These are phyloP conservation scores for Umbelopsis isabellina DNA, from an alignment of 192 early-diverging fungal species.

Conservation along the genomic window DNA sequence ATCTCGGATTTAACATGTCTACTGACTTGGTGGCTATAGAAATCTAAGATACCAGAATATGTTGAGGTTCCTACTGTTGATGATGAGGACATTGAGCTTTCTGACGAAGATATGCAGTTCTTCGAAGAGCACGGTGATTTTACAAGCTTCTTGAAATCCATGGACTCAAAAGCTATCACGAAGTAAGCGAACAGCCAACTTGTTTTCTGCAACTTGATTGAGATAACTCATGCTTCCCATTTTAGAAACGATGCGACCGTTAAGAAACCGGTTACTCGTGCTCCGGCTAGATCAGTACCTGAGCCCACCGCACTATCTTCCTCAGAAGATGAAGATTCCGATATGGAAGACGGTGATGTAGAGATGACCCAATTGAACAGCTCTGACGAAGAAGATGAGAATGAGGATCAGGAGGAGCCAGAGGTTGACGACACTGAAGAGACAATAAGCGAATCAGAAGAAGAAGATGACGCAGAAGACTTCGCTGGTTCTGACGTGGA, in stretches of 20 bases:
- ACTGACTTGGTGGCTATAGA: background rate
- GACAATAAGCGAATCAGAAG: slow-evolving; percentile 26
- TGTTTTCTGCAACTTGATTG: background rate
- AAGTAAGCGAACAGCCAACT: slow-evolving; percentile 48
- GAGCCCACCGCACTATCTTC: slow-evolving; percentile 43
- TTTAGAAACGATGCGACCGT: slow-evolving; percentile 42
- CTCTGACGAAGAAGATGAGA: slow-evolving; percentile 16
- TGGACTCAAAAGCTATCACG: slow-evolving; percentile 64
- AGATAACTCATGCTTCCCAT: background rate
- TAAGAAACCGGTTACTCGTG: slow-evolving; percentile 42
- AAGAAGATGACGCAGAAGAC: slow-evolving; percentile 21
- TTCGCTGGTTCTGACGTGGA: slow-evolving; percentile 57
- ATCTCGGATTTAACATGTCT: slow-evolving; percentile 1
- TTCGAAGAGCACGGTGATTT: slow-evolving; percentile 67
- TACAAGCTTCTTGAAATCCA: slow-evolving; percentile 62
- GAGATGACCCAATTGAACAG: slow-evolving; percentile 9
- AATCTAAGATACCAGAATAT: slow-evolving; percentile 29
- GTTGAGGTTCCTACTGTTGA: slow-evolving; percentile 44
- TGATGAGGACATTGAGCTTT: slow-evolving; percentile 64
- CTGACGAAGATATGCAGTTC: slow-evolving; percentile 76
- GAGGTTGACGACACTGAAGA: slow-evolving; percentile 33
- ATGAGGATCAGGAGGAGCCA: slow-evolving; percentile 31
- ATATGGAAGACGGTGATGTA: slow-evolving; percentile 42
- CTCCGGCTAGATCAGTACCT: slow-evolving; percentile 29
- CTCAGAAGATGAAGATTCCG: slow-evolving; percentile 54